Evolutionary conservation across 1,284 basidiomycete genomes (phyloP), one percentile per base, ranked within the genome.

Genomic region (Hypsizygus ulmarius): DNA sequence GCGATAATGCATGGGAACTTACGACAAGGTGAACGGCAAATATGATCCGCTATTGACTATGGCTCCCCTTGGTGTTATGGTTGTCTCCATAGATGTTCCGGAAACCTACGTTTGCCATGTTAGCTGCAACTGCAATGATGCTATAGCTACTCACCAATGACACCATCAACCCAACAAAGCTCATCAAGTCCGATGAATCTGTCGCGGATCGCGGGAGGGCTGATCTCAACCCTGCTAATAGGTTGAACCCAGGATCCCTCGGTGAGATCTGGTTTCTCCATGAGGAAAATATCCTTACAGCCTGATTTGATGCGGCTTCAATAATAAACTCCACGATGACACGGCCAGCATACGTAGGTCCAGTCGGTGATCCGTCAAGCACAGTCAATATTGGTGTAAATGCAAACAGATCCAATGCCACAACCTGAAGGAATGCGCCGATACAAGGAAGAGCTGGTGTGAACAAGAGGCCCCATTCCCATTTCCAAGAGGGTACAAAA

Each of bases 161-260:
- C 61, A 29, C 65, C 67, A 38, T 66, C 68, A 34, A 64, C 59
- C 66, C 65, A 68, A 43, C 63, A 65, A 25, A 77, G 61, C 47
- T 80, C 77, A 58, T 74, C 77, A 41, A 79, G 51, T 28, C 77
- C 78, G 45, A 77, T 69, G 5, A 77, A 62, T 32, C 71, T 65
- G 37, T 77, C 77, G 33, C 76, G 68, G 48, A 77, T 75, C 0
- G 73, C 67, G 6, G 76, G 68, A 16, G 69, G 69, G 3, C 69
- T 59, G 15, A 75, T 67, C 56, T 75, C 72, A 4, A 71, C 69
- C 36, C 72, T 65, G 44, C 69, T 73, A 38, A 66, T 70, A 25
- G 74, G 73, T 53, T 66, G 41, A 16, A 40, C 41, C 3, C 34
- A 52, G 47, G 27, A 27, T 1, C 25, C 18, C 38, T 1, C 12